These are phyloP conservation scores for Stramenopiles sp. DNA, from an alignment of 352 stramenopile species.

Conservation along the genomic window DNA sequence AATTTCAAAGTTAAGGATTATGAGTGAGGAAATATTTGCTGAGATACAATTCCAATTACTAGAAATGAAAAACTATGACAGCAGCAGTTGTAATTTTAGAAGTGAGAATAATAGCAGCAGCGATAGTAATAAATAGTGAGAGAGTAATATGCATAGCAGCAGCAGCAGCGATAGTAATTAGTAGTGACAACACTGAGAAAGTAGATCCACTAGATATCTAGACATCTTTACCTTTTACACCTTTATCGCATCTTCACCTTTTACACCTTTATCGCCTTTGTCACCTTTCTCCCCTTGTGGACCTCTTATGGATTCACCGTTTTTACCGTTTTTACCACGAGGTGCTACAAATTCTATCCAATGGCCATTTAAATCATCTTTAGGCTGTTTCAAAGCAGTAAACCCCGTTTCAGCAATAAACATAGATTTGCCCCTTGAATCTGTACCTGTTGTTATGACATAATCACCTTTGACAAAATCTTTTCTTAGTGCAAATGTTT, in stretches of 20 bases:
- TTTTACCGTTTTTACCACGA: neutral
- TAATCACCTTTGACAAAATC: neutral
- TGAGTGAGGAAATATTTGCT: neutral
- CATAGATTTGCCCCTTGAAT: neutral
- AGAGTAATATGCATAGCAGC: no score
- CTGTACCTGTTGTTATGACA: neutral
- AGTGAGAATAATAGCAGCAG: no score
- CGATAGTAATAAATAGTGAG: no score
- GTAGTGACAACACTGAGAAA: no score
- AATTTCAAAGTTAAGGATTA: no score
- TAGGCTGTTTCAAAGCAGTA: neutral
- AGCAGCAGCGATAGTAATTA: no score
- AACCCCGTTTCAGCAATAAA: neutral
- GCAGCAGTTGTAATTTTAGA: no score
- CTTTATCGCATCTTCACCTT: neutral
- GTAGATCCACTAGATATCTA: no score
- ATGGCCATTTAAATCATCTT: neutral
- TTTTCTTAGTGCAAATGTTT: neutral
- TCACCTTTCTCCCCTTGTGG: neutral
- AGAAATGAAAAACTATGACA: neutral
- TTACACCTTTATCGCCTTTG: neutral
- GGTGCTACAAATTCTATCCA: neutral
- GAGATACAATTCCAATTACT: neutral
- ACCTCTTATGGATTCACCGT: neutral
- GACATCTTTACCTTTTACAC: neutral